Base-by-base conservation (phyloP, 352 stramenopile species). In the Pythium angustatum region DNA sequence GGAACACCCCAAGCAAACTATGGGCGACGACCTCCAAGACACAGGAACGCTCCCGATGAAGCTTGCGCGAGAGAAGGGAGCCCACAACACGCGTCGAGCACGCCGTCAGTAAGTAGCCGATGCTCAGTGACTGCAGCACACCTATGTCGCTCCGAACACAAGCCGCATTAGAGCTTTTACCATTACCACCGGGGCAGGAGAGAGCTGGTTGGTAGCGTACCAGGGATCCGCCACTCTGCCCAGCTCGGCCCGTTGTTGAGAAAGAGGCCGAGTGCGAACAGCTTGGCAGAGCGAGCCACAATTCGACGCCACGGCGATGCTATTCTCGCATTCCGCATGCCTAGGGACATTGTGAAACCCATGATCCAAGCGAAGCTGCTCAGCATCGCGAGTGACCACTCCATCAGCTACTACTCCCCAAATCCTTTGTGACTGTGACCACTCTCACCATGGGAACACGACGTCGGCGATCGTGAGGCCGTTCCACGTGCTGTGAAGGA, bases 341-440 rank as follows among this genome's bases (percentile, higher is more conserved):
- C 14, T 17, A 73, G 19, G 28, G 15, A 33, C 44, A 73, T 53
- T 15, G 66, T 82, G 36, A 87, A 87, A 19, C 88, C 86, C 76
- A 96, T 93, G 63, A 93, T 93, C 85, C 85, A 96, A 40, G 79
- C 82, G 55, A 93, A 93, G 69, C 83, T 91, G 56, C 14, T n/a
- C 11, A 41, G 31, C 22, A 44, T 28, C 6, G 31, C 10, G 17
- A 6, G 5, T n/a, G 41, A 22, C 5, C 22, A 38, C 21, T n/a
- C 22, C 9, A 38, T 57, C 50, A 57, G 31, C 21, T 27, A 19
- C 6, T 59, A 27, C 50, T 11, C 48, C 33, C n/a, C n/a, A n/a
- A n/a, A n/a, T n/a, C n/a, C n/a, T n/a, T n/a, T n/a, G n/a, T n/a
- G n/a, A n/a, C n/a, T n/a, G n/a, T n/a, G n/a, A n/a, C n/a, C n/a